These are phyloP conservation scores for Plasmodium adleri DNA, from an alignment of 169 alveolate species.

Conservation along the genomic window DNA sequence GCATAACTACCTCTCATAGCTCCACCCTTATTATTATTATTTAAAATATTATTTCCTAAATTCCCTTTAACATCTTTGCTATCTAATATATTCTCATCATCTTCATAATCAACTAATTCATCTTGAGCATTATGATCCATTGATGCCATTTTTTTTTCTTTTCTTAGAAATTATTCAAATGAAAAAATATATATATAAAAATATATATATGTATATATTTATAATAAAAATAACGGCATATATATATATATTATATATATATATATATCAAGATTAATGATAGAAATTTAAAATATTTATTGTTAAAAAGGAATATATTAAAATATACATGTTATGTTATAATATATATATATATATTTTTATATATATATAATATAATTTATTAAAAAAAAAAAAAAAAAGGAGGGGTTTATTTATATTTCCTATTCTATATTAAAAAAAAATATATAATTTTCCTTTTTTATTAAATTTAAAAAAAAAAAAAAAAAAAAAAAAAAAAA, in stretches of 20 bases:
- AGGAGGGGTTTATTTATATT: too few relatives aligned
- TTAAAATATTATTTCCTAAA: slow-evolving; percentile 74
- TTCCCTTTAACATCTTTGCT: slow-evolving; percentile 75
- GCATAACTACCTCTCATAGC: slow-evolving; percentile 92
- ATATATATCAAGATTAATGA: neutral
- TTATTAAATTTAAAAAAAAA: too few relatives aligned
- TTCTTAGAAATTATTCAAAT: neutral
- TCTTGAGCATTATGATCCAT: slow-evolving; percentile 81
- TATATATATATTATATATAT: slow-evolving; percentile 1
- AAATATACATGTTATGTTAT: too few relatives aligned
- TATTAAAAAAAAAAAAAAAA: too few relatives aligned
- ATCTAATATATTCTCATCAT: slow-evolving; percentile 82
- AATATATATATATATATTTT: too few relatives aligned
- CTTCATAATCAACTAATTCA: slow-evolving; percentile 88
- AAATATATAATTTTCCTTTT: too few relatives aligned
- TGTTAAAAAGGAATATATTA: too few relatives aligned
- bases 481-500: too few relatives aligned
- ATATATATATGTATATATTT: slow-evolving; percentile 1
- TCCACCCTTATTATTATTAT: slow-evolving; percentile 79
- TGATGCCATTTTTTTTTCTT: slow-evolving; percentile 52
- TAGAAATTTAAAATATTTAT: too few relatives aligned
- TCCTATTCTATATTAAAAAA: too few relatives aligned
- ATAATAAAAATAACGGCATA: neutral
- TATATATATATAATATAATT: too few relatives aligned
- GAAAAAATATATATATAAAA: neutral